Evolutionary conservation across 2,329 filamentous ascomycete species (phyloP).

Genomic region (Paecilomyces niveus): DNA sequence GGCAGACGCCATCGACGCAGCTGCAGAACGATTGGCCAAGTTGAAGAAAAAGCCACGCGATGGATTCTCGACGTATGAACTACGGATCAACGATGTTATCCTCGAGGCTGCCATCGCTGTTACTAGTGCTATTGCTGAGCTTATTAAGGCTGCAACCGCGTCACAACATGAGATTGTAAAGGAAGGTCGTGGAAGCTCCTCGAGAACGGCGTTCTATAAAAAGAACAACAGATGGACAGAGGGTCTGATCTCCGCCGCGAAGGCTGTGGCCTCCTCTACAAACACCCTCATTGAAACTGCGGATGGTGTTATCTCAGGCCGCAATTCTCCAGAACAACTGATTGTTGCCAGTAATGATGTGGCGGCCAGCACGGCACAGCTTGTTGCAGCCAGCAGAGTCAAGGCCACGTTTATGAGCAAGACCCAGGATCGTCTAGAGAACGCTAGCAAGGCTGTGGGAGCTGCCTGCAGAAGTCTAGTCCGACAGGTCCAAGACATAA

Average conservation of each 20-base stretch:
- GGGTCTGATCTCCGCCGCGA: constrained; percentile 91
- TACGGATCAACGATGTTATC: constrained; percentile 92
- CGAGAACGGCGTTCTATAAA: constrained; percentile 94
- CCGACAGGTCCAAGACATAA: constrained; percentile 88
- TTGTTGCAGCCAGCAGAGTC: constrained; percentile 89
- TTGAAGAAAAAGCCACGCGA: constrained; percentile 95
- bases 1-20: constrained; percentile 89
- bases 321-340: constrained; percentile 91
- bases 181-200: constrained; percentile 80
- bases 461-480: constrained; percentile 81
- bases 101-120: constrained; percentile 88
- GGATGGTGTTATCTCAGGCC: constrained; percentile 84
- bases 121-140: constrained; percentile 83
- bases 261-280: constrained; percentile 87
- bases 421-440: constrained; percentile 85
- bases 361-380: constrained; percentile 88
- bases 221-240: constrained; percentile 99
- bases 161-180: constrained; percentile 96
- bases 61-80: constrained; percentile 89
- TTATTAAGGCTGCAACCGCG: constrained; percentile 89
- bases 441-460: constrained; percentile 87
- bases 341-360: constrained; percentile 98
- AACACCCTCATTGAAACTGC: constrained; percentile 97
- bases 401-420: constrained; percentile 98
- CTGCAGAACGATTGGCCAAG: constrained; percentile 80